phyloP scores from a whole-genome alignment of 2,329 filamentous ascomycete genomes.

The Aspergillus spinulosporus region DNA sequence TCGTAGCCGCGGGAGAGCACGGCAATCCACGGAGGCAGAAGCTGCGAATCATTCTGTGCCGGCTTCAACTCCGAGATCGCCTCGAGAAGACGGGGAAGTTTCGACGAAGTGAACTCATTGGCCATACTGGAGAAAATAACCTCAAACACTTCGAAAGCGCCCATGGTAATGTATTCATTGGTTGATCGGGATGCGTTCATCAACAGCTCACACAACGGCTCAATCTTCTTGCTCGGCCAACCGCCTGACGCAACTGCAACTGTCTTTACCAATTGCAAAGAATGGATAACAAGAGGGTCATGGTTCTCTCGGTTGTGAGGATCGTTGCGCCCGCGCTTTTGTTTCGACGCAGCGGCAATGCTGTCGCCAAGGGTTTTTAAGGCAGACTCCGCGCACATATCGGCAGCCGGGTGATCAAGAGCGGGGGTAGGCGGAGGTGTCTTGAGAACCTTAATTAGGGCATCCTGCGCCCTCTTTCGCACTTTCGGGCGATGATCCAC shows the following conservation, averaged over 20 bases:
- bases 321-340: constrained; percentile 59
- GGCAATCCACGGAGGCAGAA: constrained; percentile 94
- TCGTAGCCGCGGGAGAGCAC: constrained; percentile 93
- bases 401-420: constrained; percentile 88
- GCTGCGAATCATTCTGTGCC: constrained; percentile 87
- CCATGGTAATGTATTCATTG: constrained; percentile 95
- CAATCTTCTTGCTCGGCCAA: constrained; percentile 96
- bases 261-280: constrained; percentile 87
- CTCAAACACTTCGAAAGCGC: constrained; percentile 95
- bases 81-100: constrained; percentile 83
- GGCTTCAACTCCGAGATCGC: constrained; percentile 91
- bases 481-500: constrained; percentile 91
- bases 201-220: constrained; percentile 83
- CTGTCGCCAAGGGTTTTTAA: constrained; percentile 73
- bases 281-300: constrained; percentile 85
- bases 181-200: constrained; percentile 84
- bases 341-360: constrained; percentile 66
- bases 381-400: constrained; percentile 92
- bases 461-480: constrained; percentile 88
- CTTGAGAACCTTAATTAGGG: constrained; percentile 77
- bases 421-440: constrained; percentile 87
- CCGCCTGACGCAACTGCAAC: constrained; percentile 83
- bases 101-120: constrained; percentile 81
- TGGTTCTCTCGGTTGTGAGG: constrained; percentile 55
- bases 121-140: constrained; percentile 92